Conservation (phyloP, 352 stramenopile species). For the Phytophthora pistaciae region DNA sequence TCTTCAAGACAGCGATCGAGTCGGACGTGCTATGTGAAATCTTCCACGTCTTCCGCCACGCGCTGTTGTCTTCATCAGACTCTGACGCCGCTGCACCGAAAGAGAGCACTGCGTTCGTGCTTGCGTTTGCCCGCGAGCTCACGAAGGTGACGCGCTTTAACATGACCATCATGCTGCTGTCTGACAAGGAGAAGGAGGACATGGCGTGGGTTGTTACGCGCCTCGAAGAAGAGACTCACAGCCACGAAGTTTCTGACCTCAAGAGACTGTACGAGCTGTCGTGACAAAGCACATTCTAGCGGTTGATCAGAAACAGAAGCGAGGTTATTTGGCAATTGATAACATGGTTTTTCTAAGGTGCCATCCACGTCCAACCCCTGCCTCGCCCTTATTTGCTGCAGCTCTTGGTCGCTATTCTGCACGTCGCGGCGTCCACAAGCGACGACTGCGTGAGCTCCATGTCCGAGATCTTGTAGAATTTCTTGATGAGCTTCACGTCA, state of each 20-base stretch:
- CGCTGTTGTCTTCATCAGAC: conserved; percentile 9
- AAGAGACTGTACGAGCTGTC: conserved; percentile 60
- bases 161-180: conserved; percentile 88
- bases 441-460: conserved; percentile 71
- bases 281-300: conserved; percentile 12
- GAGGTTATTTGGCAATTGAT: conserved; percentile 16
- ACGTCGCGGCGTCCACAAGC: conserved; percentile 73
- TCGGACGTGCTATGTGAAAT: conserved; percentile 81
- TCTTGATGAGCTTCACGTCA: conserved; percentile 71
- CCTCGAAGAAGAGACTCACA: conserved; percentile 23
- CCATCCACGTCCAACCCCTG: neutral
- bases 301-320: conserved; percentile 12
- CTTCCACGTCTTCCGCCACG: conserved; percentile 53
- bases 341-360: neutral
- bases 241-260: conserved; percentile 34
- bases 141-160: conserved; percentile 72
- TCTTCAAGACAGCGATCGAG: conserved; percentile 86
- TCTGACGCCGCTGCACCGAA: neutral
- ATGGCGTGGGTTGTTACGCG: conserved; percentile 53
- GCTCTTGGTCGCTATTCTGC: conserved; percentile 90
- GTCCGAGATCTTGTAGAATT: conserved; percentile 90
- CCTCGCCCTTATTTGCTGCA: conserved; percentile 73
- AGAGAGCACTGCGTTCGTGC: conserved; percentile 31
- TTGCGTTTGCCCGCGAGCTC: conserved; percentile 51
- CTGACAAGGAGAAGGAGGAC: conserved; percentile 64